These are phyloP conservation scores for Chaetomium globosum DNA, from an alignment of 2,329 filamentous ascomycete genomes.

Conservation along the genomic window DNA sequence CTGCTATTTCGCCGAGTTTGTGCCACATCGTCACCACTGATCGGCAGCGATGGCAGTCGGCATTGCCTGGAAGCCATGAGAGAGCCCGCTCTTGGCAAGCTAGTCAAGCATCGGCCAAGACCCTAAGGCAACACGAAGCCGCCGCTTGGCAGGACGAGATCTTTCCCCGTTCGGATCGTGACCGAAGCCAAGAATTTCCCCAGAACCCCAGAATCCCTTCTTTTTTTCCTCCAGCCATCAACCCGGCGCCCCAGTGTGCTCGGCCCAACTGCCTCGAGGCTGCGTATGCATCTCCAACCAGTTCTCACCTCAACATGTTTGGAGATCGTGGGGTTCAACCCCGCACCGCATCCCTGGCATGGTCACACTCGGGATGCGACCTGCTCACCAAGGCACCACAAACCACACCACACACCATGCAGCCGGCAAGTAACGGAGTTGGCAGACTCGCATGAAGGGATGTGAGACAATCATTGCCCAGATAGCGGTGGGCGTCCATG, in stretches of 20 bases:
- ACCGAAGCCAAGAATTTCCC: slow-evolving; percentile 21
- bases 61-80: not conserved
- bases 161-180: not conserved
- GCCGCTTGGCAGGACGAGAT: slow-evolving; percentile 6
- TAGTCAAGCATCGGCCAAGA: slow-evolving; percentile 26
- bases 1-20: slow-evolving; percentile 11
- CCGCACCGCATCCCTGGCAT: slow-evolving; percentile 7
- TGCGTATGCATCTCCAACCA: not conserved
- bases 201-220: not conserved
- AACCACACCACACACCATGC: not conserved
- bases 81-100: not conserved
- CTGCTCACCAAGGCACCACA: slow-evolving; percentile 9
- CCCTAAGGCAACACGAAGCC: slow-evolving; percentile 13
- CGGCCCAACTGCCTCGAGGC: too few relatives aligned
- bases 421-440: not conserved
- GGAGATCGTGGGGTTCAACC: slow-evolving; percentile 1
- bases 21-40: not conserved
- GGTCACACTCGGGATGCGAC: slow-evolving; percentile 10
- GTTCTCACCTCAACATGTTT: not conserved
- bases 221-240: slow-evolving; percentile 4
- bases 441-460: not conserved
- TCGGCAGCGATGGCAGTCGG: slow-evolving; percentile 6
- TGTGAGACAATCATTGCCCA: slow-evolving; percentile 5
- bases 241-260: not conserved
- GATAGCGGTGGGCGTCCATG: not conserved